Conservation (phyloP, 2,329 filamentous ascomycete species). For the Ophiostoma sp. region DNA sequence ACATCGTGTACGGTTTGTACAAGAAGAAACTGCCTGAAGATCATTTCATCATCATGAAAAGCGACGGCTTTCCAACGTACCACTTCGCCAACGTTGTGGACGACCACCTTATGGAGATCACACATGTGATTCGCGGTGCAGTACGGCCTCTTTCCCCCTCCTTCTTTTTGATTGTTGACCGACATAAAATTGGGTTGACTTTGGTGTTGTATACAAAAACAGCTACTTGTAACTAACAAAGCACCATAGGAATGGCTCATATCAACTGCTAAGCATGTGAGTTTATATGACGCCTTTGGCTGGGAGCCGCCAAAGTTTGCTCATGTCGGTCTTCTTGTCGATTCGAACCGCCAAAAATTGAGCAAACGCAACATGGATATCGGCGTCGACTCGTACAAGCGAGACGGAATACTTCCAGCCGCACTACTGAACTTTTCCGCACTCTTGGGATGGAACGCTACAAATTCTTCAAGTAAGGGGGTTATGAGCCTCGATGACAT, state of each 20-base stretch:
- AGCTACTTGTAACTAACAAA: not conserved
- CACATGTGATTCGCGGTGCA: constrained; percentile 87
- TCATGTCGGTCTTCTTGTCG: constrained; percentile 75
- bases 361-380: constrained; percentile 77
- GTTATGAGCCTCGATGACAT: constrained; percentile 71
- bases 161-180: not conserved
- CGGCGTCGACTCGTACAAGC: constrained; percentile 51
- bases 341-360: constrained; percentile 69
- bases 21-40: constrained; percentile 60
- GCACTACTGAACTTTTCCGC: constrained; percentile 77
- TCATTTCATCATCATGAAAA: constrained; percentile 88
- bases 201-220: not conserved
- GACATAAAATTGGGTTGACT: not conserved
- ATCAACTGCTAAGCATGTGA: constrained; percentile 74
- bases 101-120: constrained; percentile 93
- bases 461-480: constrained; percentile 54
- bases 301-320: constrained; percentile 75
- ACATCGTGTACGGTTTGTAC: constrained; percentile 76
- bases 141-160: constrained; percentile 49
- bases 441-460: constrained; percentile 79
- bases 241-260: constrained; percentile 80
- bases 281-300: constrained; percentile 73
- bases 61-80: constrained; percentile 90
- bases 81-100: constrained; percentile 97
- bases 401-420: constrained; percentile 48